Base-by-base conservation (phyloP, 106 monocot species). In the Allium cepa region DNA sequence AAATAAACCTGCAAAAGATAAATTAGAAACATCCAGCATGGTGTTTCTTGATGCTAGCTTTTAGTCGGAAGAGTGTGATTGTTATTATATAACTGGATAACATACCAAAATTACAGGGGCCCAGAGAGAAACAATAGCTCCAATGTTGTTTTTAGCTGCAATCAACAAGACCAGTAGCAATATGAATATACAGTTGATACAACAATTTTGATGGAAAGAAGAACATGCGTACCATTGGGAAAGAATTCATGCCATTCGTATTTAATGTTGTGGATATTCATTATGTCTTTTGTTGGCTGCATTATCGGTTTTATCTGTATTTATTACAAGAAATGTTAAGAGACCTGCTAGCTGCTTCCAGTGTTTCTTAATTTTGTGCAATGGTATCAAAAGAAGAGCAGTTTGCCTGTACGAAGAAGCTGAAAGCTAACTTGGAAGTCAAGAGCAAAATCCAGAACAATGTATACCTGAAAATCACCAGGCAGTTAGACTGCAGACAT, bases 221-320 rank as follows among this genome's bases (percentile, higher is more conserved):
- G 22, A 7, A 75, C 26, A 64, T 47, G n/a, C 69, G 51, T 82
- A 99, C 99, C 93, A 74, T 99, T 77, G 26, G 99, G 99, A 70
- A 99, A 93, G 50, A 99, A 87, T 47, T 99, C 99, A 63, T 99
- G 99, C 99, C 99, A 99, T 49, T 76, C 69, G 80, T 93, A 99
- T 45, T 58, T 74, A 79, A 99, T 76, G 80, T 90, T 85, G 49
- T 59, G 82, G 57, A 99, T 87, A 67, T 74, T 77, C 87, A 90
- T 93, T 73, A 99, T 93, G 74, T 99, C 99, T 81, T 93, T 99
- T 67, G 99, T 99, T 71, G 99, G 99, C 61, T 79, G 82, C 22
- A 99, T 67, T 70, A 99, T 56, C 68, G 99, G 89, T 72, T 79
- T 83, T 79, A 99, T 93, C 99, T 99, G 79, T 53, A 78, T 55